Evolutionary conservation across 768 basidiomycete species (phyloP), one percentile per base, ranked within the genome.

Genomic region (Lactarius hengduanensis): DNA sequence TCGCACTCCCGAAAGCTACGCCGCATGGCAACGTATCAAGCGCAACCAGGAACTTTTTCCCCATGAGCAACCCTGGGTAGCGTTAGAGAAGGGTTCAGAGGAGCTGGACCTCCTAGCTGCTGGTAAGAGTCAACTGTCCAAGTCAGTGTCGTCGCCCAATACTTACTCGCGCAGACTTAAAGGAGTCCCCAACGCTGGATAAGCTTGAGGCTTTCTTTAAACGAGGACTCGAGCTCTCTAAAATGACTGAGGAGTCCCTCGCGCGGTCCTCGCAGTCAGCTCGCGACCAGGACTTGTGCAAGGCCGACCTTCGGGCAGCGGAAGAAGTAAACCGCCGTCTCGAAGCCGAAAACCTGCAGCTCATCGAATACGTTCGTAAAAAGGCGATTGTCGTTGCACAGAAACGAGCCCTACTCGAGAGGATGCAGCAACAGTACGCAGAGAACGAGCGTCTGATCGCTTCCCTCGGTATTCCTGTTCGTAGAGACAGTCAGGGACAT

Each of bases 11-110:
- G 65, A 66, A 40, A 62, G 60, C 38, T 22, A 50, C 13, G 60
- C 45, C n/a, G 65, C 60, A 4, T 66, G 60, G 60, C 60, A 66
- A 20, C 55, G 57, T 28, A n/a, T 62, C 10, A 66, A 57, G 28
- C 65, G 26, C 8, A 26, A n/a, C 20, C 20, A 20, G 41, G 45
- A 5, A 1, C 55, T 38, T 28, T n/a, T 28, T 50, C 55, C 45
- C 26, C 13, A 62, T 3, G 36, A 50, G 10, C 28, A 22, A n/a
- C 38, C 20, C 16, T 45, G 55, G 2, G 28, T 40, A 3, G 36
- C 11, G 15, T 38, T 38, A 13, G 28, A 40, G 10, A 16, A 20
- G 16, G 3, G 20, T 20, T 16, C 34, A 22, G 15, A 30, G 36
- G 65, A 66, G 28, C 11, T 61, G 38, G 26, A 57, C n/a, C n/a